Base-by-base conservation (phyloP, 2,329 filamentous ascomycete genomes). In the Coniosporium tulheliwenetii region DNA sequence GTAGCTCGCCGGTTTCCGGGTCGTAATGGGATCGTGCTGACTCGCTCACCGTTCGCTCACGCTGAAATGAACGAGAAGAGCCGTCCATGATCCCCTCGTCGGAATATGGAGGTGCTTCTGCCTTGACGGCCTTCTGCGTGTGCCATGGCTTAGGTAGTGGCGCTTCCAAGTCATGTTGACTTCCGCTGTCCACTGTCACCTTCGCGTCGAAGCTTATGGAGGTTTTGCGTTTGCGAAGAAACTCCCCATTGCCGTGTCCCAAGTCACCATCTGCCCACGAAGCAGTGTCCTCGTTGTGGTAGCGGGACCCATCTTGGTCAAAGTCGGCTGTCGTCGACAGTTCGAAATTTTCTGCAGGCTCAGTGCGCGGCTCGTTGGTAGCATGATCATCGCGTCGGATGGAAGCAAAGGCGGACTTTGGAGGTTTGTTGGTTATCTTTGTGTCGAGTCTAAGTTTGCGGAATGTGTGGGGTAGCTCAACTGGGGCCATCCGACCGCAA, bases 371-470 rank as follows among this genome's bases (percentile, higher is more conserved):
- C 10, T 33, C 32, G 5, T 33, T 10, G 10, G 32, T 13, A 33
- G 32, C 32, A 13, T 13, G 10, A 8, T 33, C 32, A 12, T 33
- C n/a, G 26, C 37, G 44, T 14, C 34, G 40, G 44, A 61, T 54
- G 36, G 57, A 54, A 41, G 55, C 56, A 15, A 40, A 34, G 8
- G 41, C 10, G 5, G 41, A 42, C 29, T 31, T n/a, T 26, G 14
- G 48, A 19, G 52, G 54, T 45, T 59, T 61, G 39, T 50, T 48
- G 39, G 54, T 48, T 38, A 54, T 44, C 42, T 52, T 51, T 43
- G 56, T 62, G 46, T 61, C 53, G 53, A 62, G 50, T 48, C 55
- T 60, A 48, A 62, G 58, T 49, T 62, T 62, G 53, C 58, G 58
- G 53, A 62, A 62, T 49, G 47, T 51, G 48, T 59, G 57, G 57